Conservation (phyloP, 495 filamentous ascomycete genomes). For the Neurospora terricola region DNA sequence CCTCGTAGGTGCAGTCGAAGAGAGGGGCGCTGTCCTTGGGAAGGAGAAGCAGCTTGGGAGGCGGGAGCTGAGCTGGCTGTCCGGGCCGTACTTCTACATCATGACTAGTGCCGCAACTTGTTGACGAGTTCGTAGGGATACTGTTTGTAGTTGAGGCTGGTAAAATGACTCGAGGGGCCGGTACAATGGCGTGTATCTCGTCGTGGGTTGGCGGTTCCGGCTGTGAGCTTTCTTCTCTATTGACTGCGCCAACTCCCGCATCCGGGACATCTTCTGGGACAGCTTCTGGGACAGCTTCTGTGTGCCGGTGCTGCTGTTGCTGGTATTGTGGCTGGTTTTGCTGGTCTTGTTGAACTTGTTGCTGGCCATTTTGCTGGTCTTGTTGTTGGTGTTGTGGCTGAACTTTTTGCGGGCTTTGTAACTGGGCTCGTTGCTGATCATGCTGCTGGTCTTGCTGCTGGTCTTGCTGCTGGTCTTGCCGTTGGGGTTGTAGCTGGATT, state of each 20-base stretch:
- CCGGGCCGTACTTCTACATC: neutral
- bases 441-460: conserved; percentile 1
- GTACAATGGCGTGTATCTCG: neutral
- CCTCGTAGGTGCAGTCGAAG: conserved; percentile 21
- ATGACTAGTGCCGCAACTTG: neutral
- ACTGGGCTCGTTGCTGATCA: neutral
- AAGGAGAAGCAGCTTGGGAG: neutral
- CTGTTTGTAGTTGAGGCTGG: neutral
- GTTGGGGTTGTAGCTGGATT: neutral
- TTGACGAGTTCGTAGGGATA: neutral
- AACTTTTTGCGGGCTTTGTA: neutral
- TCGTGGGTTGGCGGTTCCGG: neutral
- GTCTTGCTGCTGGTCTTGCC: conserved; percentile 2
- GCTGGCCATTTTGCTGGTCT: neutral
- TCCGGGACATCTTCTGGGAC: neutral
- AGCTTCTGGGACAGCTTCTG: neutral
- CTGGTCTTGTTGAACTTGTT: neutral
- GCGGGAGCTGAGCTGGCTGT: conserved; percentile 2
- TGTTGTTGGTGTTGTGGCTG: neutral
- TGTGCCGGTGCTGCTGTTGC: neutral
- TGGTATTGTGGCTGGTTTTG: neutral
- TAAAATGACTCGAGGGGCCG: neutral
- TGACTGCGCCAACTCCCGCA: neutral
- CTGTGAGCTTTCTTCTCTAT: neutral
- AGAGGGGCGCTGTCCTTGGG: conserved; percentile 13